Evolutionary conservation across 1,139 yeast genomes (phyloP), one percentile per base, ranked within the genome.

Genomic region (Meyerozyma carpophila): DNA sequence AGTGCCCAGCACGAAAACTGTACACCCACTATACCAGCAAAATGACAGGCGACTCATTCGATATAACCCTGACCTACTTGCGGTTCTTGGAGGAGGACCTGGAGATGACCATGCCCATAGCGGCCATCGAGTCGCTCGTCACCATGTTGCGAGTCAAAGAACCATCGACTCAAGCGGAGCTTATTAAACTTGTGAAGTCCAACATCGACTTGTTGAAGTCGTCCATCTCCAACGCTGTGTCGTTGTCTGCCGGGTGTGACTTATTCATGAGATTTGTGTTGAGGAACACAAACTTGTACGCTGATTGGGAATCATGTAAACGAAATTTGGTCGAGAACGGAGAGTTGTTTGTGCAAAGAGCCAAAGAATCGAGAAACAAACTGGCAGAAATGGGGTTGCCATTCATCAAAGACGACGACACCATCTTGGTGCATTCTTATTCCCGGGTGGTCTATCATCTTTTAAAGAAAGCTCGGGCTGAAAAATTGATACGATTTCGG

Each of bases 31-130:
- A 31, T 13, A 31, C 10, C 16, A 31, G 13, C 13, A 31, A 11
- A 32, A 57, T 56, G 59, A 28, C 55, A n/a, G 48, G 46, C 27
- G 53, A 47, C 37, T 73, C 70, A 32, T 89, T 91, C 58, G 95
- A 90, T 61, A 89, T 93, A 52, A 89, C 84, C 41, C 73, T 79
- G 53, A 81, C 93, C 0, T 93, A 93, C 61, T 75, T 87, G 49
- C 77, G 79, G 61, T 90, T 88, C 62, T 72, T 93, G 47, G 80
- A 77, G 51, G 96, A 90, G 45, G 97, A 93, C 64, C 75, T 86
- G 21, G 98, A 93, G 44, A 87, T 94, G 83, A 91, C 98, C 10
- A 94, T 91, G 98, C 99, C 99, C 4, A 88, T 94, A 36, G 99
- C 98, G 42, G 98, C 98, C 42, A 94, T 94, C 57, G 98, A 93